Evolutionary conservation across 345 rosid species (phyloP).

Genomic region (Draba incana): DNA sequence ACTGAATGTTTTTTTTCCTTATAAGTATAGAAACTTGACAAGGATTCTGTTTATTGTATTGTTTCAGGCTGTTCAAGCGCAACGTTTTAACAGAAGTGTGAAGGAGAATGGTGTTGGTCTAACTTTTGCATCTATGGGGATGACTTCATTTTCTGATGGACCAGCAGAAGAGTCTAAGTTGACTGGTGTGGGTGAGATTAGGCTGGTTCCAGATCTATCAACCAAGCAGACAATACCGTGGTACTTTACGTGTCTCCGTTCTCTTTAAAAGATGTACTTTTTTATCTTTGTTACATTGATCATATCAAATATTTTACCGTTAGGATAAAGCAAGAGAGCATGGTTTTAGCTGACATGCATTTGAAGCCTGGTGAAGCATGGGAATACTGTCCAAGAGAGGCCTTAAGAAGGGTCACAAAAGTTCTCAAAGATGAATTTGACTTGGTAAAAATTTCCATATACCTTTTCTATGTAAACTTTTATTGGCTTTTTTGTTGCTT

Average conservation of each 20-base stretch:
- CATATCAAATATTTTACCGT: conserved; percentile 9
- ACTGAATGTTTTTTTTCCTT: not conserved
- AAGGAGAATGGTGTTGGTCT: conserved; percentile 80
- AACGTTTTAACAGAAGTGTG: conserved; percentile 65
- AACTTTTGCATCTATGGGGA: conserved; percentile 81
- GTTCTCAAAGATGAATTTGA: conserved; percentile 81
- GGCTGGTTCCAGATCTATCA: conserved; percentile 83
- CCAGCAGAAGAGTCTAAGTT: conserved; percentile 80
- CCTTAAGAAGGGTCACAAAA: conserved; percentile 68
- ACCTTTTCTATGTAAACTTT: not conserved
- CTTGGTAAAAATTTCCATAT: conserved; percentile 54
- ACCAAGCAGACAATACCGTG: conserved; percentile 77
- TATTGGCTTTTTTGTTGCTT: not conserved
- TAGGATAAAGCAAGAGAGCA: conserved; percentile 78
- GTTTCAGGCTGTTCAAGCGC: conserved; percentile 74
- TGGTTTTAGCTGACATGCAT: conserved; percentile 96
- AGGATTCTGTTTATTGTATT: not conserved
- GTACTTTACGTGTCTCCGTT: conserved; percentile 40
- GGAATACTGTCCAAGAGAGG: conserved; percentile 96
- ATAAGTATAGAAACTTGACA: not conserved
- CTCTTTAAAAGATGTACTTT: conserved; percentile 2
- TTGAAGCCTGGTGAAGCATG: conserved; percentile 80
- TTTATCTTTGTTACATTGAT: not conserved
- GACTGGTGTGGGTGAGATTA: conserved; percentile 83
- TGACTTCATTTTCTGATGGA: conserved; percentile 75